phyloP scores from a whole-genome alignment of 2,329 filamentous ascomycete genomes.

The Neofusicoccum sp. region DNA sequence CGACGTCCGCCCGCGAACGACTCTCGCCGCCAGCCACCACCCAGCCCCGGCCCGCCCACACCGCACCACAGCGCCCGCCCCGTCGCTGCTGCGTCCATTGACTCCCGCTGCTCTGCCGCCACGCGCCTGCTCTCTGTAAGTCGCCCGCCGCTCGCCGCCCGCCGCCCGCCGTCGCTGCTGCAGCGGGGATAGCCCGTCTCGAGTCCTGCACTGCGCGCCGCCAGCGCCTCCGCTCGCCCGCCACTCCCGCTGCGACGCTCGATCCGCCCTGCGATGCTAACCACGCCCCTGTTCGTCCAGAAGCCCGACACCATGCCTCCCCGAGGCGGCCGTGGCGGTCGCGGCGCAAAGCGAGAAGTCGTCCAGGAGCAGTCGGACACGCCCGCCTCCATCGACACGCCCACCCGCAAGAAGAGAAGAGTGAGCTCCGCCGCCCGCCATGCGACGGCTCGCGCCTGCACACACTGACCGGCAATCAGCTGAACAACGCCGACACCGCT shows the following conservation, averaged over 20 bases:
- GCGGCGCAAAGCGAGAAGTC: conserved; percentile 22
- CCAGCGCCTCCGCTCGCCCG: not conserved
- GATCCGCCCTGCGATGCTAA: not conserved
- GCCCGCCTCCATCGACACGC: conserved; percentile 51
- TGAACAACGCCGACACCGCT: conserved; percentile 38
- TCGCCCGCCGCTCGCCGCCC: conserved; percentile 18
- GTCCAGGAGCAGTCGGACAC: conserved; percentile 40
- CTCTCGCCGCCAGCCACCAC: not conserved
- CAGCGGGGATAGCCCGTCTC: conserved; percentile 28
- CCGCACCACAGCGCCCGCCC: not conserved
- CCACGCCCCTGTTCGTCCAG: not conserved
- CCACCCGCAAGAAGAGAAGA: conserved; percentile 51
- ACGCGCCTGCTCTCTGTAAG: conserved; percentile 35
- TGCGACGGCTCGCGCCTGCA: not conserved
- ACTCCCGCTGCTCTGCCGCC: conserved; percentile 25
- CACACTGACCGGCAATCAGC: conserved; percentile 26
- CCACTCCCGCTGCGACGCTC: not conserved
- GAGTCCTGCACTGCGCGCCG: not conserved
- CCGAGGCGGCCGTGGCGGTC: conserved; percentile 19
- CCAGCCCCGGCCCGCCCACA: conserved; percentile 8
- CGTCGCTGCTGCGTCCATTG: not conserved
- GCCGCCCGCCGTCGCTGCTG: conserved; percentile 28
- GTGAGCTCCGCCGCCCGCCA: conserved; percentile 31
- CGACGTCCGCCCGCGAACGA: not conserved
- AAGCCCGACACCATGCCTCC: conserved; percentile 14